Conservation (phyloP, 2,329 filamentous ascomycete genomes). For the Alternaria burnsii region DNA sequence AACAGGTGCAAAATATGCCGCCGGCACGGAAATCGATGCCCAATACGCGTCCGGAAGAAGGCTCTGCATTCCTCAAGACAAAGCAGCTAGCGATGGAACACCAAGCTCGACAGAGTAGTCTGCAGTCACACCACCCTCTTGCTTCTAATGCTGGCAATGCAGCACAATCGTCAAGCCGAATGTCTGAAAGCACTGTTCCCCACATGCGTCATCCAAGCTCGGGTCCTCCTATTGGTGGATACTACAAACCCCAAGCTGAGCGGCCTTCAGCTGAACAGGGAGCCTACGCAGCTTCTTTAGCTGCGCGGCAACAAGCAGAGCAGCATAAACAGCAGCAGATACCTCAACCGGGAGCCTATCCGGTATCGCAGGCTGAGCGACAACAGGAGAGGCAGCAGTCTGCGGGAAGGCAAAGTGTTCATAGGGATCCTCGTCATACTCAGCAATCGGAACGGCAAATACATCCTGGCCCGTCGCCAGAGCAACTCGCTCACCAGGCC, state of each 20-base stretch:
- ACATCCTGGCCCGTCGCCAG: constrained; percentile 1
- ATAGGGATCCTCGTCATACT: constrained; percentile 9
- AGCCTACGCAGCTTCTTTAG: constrained; percentile 26
- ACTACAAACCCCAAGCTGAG: constrained; percentile 34
- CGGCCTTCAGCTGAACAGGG: constrained; percentile 19
- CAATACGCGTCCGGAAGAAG: constrained; percentile 16
- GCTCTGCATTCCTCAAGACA: constrained; percentile 36
- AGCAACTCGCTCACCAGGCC: constrained; percentile 5
- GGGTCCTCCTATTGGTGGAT: constrained; percentile 30
- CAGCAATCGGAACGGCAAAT: constrained; percentile 16
- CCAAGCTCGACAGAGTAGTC: constrained; percentile 16
- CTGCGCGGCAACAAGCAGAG: constrained; percentile 22
- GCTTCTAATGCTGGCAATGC: constrained; percentile 12
- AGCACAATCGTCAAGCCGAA: constrained; percentile 4
- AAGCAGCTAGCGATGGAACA: constrained; percentile 34
- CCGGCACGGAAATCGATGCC: constrained; percentile 15
- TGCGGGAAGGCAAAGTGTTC: background rate
- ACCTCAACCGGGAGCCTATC: constrained; percentile 10
- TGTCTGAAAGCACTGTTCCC: constrained; percentile 15
- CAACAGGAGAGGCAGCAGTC: constrained; percentile 8
- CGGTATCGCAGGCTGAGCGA: constrained; percentile 11
- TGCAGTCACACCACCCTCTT: constrained; percentile 14
- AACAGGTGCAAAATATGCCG: constrained; percentile 16
- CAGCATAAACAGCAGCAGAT: constrained; percentile 20
- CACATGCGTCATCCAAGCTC: constrained; percentile 17